phyloP scores from a whole-genome alignment of 257 asterid genomes.

The Capsicum baccatum region DNA sequence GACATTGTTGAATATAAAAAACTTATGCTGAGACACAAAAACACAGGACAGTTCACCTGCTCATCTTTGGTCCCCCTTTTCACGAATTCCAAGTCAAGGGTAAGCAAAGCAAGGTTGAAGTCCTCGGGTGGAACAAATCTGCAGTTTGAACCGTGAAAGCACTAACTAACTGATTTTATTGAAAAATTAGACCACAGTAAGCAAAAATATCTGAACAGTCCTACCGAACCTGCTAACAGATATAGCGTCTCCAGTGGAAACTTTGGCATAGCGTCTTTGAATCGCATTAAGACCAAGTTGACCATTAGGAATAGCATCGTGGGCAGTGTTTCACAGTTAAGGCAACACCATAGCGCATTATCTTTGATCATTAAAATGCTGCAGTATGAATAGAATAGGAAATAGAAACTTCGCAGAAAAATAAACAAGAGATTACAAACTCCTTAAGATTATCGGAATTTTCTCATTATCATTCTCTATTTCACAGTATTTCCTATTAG shows the following conservation, averaged over 20 bases:
- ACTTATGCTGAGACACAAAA: neutral
- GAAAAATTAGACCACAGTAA: neutral
- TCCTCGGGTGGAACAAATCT: slow-evolving; percentile 88
- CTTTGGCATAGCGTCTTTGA: slow-evolving; percentile 91
- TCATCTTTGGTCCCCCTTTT: slow-evolving; percentile 90
- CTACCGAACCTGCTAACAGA: slow-evolving; percentile 68
- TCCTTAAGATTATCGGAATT: neutral
- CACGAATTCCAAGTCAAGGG: slow-evolving; percentile 95
- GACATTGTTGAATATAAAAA: neutral
- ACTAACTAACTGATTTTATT: neutral
- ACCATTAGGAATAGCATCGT: slow-evolving; percentile 64
- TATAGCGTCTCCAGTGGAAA: slow-evolving; percentile 77
- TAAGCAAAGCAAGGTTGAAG: slow-evolving; percentile 79
- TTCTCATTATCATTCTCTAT: neutral
- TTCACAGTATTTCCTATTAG: neutral
- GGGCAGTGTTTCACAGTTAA: slow-evolving; percentile 71
- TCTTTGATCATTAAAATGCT: slow-evolving; percentile 6
- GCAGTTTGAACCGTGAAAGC: slow-evolving; percentile 27
- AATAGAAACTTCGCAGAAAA: neutral
- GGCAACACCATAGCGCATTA: slow-evolving; percentile 41
- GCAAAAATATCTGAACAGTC: neutral
- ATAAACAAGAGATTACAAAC: neutral
- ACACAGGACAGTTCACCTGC: slow-evolving; percentile 53
- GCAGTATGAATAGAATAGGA: neutral
- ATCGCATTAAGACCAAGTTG: slow-evolving; percentile 79